These are phyloP conservation scores for Aspergillus bridgeri DNA, from an alignment of 495 filamentous ascomycete species.

Conservation along the genomic window DNA sequence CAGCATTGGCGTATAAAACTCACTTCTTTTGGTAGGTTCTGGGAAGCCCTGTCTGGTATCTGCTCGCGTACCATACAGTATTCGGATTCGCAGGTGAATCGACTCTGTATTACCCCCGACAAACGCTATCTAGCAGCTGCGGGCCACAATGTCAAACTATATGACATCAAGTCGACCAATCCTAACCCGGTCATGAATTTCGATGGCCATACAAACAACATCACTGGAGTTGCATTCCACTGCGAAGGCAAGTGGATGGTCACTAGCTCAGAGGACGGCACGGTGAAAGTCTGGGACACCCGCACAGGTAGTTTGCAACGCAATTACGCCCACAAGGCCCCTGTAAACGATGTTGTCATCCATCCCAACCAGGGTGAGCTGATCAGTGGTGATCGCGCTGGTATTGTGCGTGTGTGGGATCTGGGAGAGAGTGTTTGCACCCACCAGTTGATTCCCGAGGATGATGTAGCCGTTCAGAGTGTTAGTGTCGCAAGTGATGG, in stretches of 20 bases:
- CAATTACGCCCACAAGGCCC: conserved; percentile 81
- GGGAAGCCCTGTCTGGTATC: conserved; percentile 96
- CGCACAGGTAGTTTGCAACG: conserved; percentile 81
- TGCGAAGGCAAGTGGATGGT: conserved; percentile 99
- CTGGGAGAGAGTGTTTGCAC: conserved; percentile 95
- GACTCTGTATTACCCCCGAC: conserved; percentile 96
- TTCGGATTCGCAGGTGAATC: conserved; percentile 96
- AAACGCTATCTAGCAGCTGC: conserved; percentile 94
- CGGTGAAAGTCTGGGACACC: conserved; percentile 99
- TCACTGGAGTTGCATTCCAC: conserved; percentile 96
- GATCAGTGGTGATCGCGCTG: conserved; percentile 89
- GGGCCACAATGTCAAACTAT: conserved; percentile 92
- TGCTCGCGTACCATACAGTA: conserved; percentile 98
- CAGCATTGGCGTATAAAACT: background rate
- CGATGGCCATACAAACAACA: conserved; percentile 90
- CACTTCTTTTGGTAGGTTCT: conserved; percentile 60
- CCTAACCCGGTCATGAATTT: conserved; percentile 88
- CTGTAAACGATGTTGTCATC: conserved; percentile 92
- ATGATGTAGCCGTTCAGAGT: conserved; percentile 86
- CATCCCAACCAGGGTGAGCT: conserved; percentile 98
- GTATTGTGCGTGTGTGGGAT: conserved; percentile 95
- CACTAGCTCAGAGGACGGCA: conserved; percentile 95
- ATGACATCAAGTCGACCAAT: conserved; percentile 95
- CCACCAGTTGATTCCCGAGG: conserved; percentile 93
- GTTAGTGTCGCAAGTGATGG: conserved; percentile 96